phyloP scores from a whole-genome alignment of 768 basidiomycete genomes.

The Pleurotus eryngii region DNA sequence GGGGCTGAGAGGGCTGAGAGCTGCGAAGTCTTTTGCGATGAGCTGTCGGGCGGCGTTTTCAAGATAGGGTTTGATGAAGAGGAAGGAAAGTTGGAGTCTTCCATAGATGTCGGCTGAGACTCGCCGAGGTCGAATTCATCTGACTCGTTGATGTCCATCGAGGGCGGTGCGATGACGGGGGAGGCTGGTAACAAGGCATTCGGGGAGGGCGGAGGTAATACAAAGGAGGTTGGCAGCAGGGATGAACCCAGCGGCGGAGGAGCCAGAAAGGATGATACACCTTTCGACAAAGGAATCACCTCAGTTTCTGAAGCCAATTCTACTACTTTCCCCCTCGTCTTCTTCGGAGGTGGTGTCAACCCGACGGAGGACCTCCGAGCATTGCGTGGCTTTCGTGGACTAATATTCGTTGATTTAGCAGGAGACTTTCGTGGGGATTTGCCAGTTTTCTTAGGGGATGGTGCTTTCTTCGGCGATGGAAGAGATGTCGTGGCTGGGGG shows the following conservation, averaged over 20 bases:
- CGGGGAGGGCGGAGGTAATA: slow-evolving; percentile 63
- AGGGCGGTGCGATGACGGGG: slow-evolving; percentile 53
- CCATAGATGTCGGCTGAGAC: background rate
- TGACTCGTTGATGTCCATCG: background rate
- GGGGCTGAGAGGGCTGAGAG: slow-evolving; percentile 34
- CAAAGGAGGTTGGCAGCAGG: slow-evolving; percentile 66
- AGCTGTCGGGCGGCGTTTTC: slow-evolving; percentile 14
- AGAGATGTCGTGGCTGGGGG: slow-evolving; percentile 25
- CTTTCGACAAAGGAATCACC: slow-evolving; percentile 28
- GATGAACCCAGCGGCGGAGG: slow-evolving; percentile 39
- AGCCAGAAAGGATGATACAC: slow-evolving; percentile 21
- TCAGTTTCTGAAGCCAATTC: slow-evolving; percentile 41
- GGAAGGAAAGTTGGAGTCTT: background rate
- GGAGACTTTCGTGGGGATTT: slow-evolving; percentile 45
- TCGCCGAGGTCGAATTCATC: too few species aligned
- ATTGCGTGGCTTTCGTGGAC: slow-evolving; percentile 42
- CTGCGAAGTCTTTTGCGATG: slow-evolving; percentile 18
- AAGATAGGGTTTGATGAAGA: background rate
- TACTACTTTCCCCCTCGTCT: slow-evolving; percentile 12
- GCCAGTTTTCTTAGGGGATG: slow-evolving; percentile 24
- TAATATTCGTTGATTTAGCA: slow-evolving; percentile 42
- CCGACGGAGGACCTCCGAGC: slow-evolving; percentile 42
- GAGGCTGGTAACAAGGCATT: slow-evolving; percentile 35
- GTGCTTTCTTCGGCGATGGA: slow-evolving; percentile 20
- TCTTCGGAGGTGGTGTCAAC: slow-evolving; percentile 21